Conservation (phyloP, 805 yeast genomes). For the Diddensiella caesifluorescens region DNA sequence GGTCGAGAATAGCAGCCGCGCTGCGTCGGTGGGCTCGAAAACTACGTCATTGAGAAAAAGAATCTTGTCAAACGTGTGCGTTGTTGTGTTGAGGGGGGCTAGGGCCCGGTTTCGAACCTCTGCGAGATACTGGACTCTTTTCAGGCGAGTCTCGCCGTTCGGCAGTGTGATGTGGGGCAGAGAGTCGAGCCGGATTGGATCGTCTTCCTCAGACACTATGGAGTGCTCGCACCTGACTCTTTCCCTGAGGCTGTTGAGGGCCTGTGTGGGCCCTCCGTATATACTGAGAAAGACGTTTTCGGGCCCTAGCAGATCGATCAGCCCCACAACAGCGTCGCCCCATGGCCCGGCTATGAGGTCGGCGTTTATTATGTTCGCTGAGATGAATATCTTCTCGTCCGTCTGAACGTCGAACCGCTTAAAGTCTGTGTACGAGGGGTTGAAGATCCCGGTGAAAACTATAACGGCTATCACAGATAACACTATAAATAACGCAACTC, state of each 20-base stretch:
- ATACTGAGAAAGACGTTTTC: slow-evolving; percentile 14
- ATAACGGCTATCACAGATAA: slow-evolving; percentile 9
- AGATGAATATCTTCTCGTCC: slow-evolving; percentile 12
- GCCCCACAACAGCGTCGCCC: slow-evolving; percentile 14
- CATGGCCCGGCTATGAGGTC: slow-evolving; percentile 10
- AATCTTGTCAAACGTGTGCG: slow-evolving; percentile 10
- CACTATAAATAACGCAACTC: no score
- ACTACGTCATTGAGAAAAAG: slow-evolving; percentile 15
- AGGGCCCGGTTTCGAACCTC: slow-evolving; percentile 15
- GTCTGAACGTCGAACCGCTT: slow-evolving; percentile 2
- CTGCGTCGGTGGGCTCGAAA: slow-evolving; percentile 16
- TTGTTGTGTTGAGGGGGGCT: slow-evolving; percentile 5
- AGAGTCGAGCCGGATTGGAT: slow-evolving; percentile 2
- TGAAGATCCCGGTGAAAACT: slow-evolving; percentile 4
- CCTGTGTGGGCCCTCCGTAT: slow-evolving; percentile 11
- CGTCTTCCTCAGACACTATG: slow-evolving; percentile 9
- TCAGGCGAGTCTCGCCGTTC: slow-evolving; percentile 4
- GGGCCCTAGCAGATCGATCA: slow-evolving; percentile 14
- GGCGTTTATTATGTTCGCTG: slow-evolving; percentile 15
- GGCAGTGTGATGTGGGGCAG: slow-evolving; percentile 4
- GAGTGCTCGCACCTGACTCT: slow-evolving; percentile 9
- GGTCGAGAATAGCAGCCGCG: slow-evolving; percentile 14
- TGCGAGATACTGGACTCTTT: slow-evolving; percentile 14
- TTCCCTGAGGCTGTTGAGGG: slow-evolving; percentile 7
- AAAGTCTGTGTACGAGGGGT: slow-evolving; percentile 11